Conservation (phyloP, 2,329 filamentous ascomycete genomes). For the Penicillium sp. region DNA sequence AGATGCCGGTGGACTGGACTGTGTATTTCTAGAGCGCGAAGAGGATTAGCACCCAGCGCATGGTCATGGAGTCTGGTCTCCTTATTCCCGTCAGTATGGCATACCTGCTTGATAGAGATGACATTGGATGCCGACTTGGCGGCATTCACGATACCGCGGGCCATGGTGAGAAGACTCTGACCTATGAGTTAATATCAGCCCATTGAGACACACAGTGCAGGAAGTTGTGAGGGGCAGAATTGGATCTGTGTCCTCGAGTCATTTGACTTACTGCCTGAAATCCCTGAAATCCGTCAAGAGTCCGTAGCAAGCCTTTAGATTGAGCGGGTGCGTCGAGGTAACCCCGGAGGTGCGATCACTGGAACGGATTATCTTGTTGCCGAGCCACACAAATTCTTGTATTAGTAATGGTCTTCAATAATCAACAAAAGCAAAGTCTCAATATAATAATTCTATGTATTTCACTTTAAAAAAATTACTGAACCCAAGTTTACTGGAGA, state of each 20-base stretch:
- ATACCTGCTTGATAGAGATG: slow-evolving; percentile 40
- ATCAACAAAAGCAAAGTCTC: not conserved
- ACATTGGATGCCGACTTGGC: slow-evolving; percentile 40
- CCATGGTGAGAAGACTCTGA: slow-evolving; percentile 34
- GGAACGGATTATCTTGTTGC: slow-evolving; percentile 13
- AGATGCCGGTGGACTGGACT: slow-evolving; percentile 82
- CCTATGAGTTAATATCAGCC: slow-evolving; percentile 16
- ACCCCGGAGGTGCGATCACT: slow-evolving; percentile 14
- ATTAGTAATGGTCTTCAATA: slow-evolving; percentile 11
- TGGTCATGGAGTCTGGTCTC: not conserved
- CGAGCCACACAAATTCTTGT: slow-evolving; percentile 5
- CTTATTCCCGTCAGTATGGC: not conserved
- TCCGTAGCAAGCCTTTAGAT: slow-evolving; percentile 8
- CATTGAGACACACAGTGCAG: not conserved
- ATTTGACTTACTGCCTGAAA: slow-evolving; percentile 14
- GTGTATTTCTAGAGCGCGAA: slow-evolving; percentile 77
- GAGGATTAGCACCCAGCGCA: not conserved
- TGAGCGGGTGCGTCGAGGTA: slow-evolving; percentile 16
- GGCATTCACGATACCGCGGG: slow-evolving; percentile 39
- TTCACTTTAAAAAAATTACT: not conserved
- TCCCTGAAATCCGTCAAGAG: slow-evolving; percentile 13
- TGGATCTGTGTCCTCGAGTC: not conserved
- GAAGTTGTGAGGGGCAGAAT: not conserved
- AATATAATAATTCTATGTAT: not conserved
- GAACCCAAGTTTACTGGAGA: not conserved